A percentile compares a stretch with the other conserved stretches of the same genome.
Conservation (phyloP, 164 flowering plant genomes). For the Vitis riparia region DNA sequence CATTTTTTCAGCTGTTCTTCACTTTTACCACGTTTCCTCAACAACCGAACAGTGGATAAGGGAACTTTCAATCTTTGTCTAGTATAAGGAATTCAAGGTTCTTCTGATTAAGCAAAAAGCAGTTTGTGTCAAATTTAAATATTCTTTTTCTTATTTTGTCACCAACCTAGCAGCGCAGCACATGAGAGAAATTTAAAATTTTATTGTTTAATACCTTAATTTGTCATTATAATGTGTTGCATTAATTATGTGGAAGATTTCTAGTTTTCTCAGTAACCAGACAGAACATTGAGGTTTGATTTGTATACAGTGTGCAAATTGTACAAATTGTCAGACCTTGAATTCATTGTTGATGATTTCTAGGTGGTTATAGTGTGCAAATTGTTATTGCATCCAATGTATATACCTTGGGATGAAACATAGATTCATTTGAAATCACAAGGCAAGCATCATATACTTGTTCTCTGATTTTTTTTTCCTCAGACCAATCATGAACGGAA, state of each 20-base stretch:
- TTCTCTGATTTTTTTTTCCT: not conserved
- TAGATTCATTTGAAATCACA: not conserved
- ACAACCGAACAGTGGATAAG: not conserved
- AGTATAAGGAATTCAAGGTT: not conserved
- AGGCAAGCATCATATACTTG: not conserved
- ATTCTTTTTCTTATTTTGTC: not conserved
- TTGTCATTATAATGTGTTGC: too few relatives aligned
- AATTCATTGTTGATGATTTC: too few relatives aligned
- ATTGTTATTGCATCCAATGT: too few relatives aligned
- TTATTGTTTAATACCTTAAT: not conserved
- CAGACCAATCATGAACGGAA: slow-evolving; percentile 35
- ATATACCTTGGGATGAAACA: not conserved
- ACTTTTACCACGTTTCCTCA: too few relatives aligned
- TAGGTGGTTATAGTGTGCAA: too few relatives aligned
- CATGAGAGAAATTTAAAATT: not conserved
- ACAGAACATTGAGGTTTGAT: too few relatives aligned
- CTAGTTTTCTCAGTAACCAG: not conserved
- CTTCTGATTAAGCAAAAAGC: not conserved
- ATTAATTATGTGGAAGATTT: not conserved
- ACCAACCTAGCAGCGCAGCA: not conserved
- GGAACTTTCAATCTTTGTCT: not conserved
- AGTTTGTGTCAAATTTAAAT: not conserved
- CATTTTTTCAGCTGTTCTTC: too few relatives aligned
- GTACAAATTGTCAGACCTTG: too few relatives aligned
- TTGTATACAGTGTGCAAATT: too few relatives aligned